phyloP scores from a whole-genome alignment of 345 rosid genomes.

The Iberis pinnata region DNA sequence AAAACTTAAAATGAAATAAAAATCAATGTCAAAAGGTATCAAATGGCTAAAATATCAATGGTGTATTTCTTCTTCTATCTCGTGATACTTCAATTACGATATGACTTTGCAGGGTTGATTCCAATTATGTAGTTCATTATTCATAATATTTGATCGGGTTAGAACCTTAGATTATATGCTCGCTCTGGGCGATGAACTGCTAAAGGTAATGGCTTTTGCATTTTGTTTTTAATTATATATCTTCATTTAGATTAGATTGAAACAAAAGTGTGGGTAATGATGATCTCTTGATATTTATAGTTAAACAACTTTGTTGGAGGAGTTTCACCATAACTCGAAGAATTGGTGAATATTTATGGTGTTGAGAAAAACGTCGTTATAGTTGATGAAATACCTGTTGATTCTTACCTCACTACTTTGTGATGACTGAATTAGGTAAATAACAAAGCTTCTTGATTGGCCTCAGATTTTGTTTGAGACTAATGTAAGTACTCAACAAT shows the following conservation, averaged over 20 bases:
- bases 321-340: constrained; percentile 95
- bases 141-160: constrained; percentile 91
- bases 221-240: no score
- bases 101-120: neutral
- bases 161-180: constrained; percentile 98
- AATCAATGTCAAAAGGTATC: no score
- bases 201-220: constrained; percentile 45
- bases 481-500: constrained; percentile 91
- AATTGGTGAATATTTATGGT: constrained; percentile 77
- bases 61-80: constrained; percentile 9
- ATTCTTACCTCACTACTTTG: constrained; percentile 74
- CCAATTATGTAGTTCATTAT: constrained; percentile 61
- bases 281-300: constrained; percentile 38
- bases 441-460: constrained; percentile 13
- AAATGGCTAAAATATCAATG: no score
- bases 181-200: constrained; percentile 87
- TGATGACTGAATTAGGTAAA: neutral
- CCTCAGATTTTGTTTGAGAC: constrained; percentile 85
- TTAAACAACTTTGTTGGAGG: constrained; percentile 88
- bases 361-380: constrained; percentile 74
- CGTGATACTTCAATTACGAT: neutral
- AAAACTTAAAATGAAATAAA: no score
- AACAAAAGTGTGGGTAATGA: constrained; percentile 6
- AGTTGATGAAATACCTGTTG: constrained; percentile 95
- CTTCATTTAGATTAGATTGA: neutral